Evolutionary conservation across 73 alveolate species (phyloP).

Genomic region (Durusdinium trenchii): DNA sequence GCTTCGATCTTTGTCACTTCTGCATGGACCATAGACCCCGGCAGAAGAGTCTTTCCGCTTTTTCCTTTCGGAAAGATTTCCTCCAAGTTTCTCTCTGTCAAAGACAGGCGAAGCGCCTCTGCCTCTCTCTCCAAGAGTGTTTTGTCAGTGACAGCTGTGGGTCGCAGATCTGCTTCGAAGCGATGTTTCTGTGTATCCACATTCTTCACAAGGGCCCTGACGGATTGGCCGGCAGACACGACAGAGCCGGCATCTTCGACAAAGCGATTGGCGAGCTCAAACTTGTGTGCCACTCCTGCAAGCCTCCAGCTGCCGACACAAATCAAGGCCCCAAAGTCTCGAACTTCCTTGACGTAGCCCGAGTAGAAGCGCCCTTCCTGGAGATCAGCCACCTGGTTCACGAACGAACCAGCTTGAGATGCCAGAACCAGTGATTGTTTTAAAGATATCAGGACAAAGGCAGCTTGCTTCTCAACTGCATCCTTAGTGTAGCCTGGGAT

Average conservation of each 20-base stretch:
- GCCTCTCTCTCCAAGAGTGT: slow-evolving; percentile 27
- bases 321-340: slow-evolving; percentile 33
- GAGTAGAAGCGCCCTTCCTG: not conserved
- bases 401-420: not conserved
- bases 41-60: not conserved
- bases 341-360: slow-evolving; percentile 13
- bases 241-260: slow-evolving; percentile 26
- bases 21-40: slow-evolving; percentile 3
- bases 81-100: not conserved
- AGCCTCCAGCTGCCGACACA: slow-evolving; percentile 38
- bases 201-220: not conserved
- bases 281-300: slow-evolving; percentile 39
- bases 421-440: slow-evolving; percentile 43
- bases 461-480: slow-evolving; percentile 28
- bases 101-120: not conserved
- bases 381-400: not conserved
- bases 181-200: slow-evolving; percentile 24
- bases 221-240: slow-evolving; percentile 30
- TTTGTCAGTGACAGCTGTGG: not conserved
- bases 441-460: slow-evolving; percentile 17
- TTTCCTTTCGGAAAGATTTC: not conserved
- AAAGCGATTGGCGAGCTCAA: not conserved
- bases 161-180: slow-evolving; percentile 30
- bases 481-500: slow-evolving; percentile 18
- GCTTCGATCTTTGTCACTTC: not conserved